A percentile compares a stretch with the other conserved stretches of the same genome.
These are phyloP conservation scores for Pulveroboletus sp. DNA, from an alignment of 1,284 basidiomycete genomes.

Conservation along the genomic window DNA sequence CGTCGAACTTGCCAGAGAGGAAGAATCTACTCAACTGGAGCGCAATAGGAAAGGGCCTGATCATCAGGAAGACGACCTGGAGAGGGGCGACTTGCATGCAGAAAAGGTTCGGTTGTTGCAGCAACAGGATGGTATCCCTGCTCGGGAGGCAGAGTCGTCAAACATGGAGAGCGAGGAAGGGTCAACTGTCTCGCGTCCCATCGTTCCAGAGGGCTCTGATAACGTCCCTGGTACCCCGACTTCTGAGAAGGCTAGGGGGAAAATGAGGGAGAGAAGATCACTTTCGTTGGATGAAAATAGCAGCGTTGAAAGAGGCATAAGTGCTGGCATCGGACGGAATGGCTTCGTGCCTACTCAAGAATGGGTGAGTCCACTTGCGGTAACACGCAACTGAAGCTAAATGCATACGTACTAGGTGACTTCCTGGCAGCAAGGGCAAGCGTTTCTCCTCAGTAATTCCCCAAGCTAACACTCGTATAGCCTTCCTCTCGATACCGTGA, in stretches of 20 bases:
- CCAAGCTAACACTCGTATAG: constrained; percentile 40
- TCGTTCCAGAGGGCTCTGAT: constrained; percentile 47
- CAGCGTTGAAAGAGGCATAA: constrained; percentile 63
- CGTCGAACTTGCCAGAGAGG: constrained; percentile 71
- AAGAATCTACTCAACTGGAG: constrained; percentile 49
- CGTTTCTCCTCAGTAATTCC: neutral
- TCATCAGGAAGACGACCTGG: constrained; percentile 28
- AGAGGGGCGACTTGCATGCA: constrained; percentile 41
- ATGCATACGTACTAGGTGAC: constrained; percentile 52
- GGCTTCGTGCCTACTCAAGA: constrained; percentile 92
- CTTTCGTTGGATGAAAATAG: constrained; percentile 58
- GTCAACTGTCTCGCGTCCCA: constrained; percentile 27
- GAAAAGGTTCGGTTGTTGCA: constrained; percentile 66
- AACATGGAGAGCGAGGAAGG: constrained; percentile 35
- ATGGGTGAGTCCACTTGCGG: constrained; percentile 65
- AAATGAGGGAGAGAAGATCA: constrained; percentile 74
- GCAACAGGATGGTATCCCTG: constrained; percentile 39
- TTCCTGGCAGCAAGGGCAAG: constrained; percentile 85
- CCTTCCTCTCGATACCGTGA: constrained; percentile 81
- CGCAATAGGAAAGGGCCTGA: constrained; percentile 37
- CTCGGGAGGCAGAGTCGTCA: constrained; percentile 29
- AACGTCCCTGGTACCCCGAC: constrained; percentile 39
- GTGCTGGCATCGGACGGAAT: constrained; percentile 74
- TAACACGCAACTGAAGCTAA: neutral
- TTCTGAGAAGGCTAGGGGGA: constrained; percentile 86